Evolutionary conservation across 2,329 filamentous ascomycete genomes (phyloP), one percentile per base, ranked within the genome.

Genomic region (Diaporthe helianthi): DNA sequence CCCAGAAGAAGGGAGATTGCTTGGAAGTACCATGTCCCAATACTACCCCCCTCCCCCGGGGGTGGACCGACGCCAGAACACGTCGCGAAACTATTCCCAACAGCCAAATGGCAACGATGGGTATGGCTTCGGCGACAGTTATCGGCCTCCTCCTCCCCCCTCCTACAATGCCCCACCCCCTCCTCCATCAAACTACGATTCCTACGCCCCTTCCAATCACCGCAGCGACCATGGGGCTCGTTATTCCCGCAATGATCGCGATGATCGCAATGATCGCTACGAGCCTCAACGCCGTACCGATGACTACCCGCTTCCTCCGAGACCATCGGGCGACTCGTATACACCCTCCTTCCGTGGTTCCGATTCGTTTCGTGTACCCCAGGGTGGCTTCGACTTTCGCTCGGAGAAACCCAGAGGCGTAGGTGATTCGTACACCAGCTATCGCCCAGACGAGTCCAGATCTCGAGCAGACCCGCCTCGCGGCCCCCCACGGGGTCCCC

Each of bases 301-400:
- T 29, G 33, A 55, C 44, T 55, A 65, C 12, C 9, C 67, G 15
- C 61, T 60, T 7, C 68, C 67, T 47, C 44, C 70, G 33, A 69
- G 70, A 47, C 64, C 44, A 4, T 63, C 64, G 31, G 67, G 58
- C 31, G 6, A 38, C 36, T 38, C 52, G 13, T 66, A 58, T 24
- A 41, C 13, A 38, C 36, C 38, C 22, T 51, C 65, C 22, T 68
- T 55, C 15, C 54, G 68, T 8, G 67, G 64, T 6, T 63, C 65
- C 46, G 71, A 72, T n/a, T 63, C 65, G 41, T 78, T 77, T 60
- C 77, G 75, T 1, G 80, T 79, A 8, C 82, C 82, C 13, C 80
- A 80, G 63, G 76, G 85, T 46, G 85, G 88, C 63, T 89, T 89
- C 74, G 86, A 84, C 0, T 89, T 89, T 69, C 84, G 84, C 8